These are phyloP conservation scores for Aspergillus hortae DNA, from an alignment of 2,329 filamentous ascomycete species.

Conservation along the genomic window DNA sequence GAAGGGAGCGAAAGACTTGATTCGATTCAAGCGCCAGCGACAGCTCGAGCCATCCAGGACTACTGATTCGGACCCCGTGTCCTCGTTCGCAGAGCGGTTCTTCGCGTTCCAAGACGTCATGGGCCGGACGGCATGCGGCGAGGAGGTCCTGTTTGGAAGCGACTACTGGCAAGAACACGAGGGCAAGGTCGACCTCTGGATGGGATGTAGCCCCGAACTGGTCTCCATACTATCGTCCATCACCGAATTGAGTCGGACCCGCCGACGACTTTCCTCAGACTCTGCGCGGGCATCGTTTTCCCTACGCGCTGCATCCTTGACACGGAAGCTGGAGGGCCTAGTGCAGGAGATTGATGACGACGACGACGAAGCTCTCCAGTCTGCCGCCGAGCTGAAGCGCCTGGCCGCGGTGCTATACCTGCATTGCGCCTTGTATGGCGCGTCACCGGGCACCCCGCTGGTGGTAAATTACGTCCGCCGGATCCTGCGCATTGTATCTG, in stretches of 20 bases:
- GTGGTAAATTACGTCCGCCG: conserved; percentile 30
- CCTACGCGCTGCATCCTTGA: conserved; percentile 32
- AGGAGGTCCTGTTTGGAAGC: conserved; percentile 44
- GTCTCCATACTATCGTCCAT: conserved; percentile 47
- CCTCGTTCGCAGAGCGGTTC: conserved; percentile 43
- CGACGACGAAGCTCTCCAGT: conserved; percentile 30
- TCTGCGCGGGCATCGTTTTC: conserved; percentile 25
- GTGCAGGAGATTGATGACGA: conserved; percentile 30
- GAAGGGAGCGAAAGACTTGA: conserved; percentile 46
- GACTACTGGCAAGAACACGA: conserved; percentile 46
- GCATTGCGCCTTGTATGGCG: conserved; percentile 44
- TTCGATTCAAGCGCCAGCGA: conserved; percentile 36
- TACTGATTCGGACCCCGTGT: conserved; percentile 23
- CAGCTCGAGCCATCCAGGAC: conserved; percentile 8
- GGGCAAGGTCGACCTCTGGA: conserved; percentile 43
- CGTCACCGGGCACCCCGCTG: conserved; percentile 38
- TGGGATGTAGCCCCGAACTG: conserved; percentile 48
- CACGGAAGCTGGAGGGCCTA: conserved; percentile 30
- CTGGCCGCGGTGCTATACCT: conserved; percentile 45
- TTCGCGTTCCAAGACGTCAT: conserved; percentile 53
- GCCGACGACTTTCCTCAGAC: conserved; percentile 25
- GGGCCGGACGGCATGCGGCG: conserved; percentile 49
- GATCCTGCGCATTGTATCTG: conserved; percentile 33
- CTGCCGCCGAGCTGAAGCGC: conserved; percentile 42
- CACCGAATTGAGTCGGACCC: conserved; percentile 43